Percentiles rank a stretch among this genome's conserved stretches.
phyloP scores from a whole-genome alignment of 2,329 filamentous ascomycete species.

The Colletotrichum tofieldiae region DNA sequence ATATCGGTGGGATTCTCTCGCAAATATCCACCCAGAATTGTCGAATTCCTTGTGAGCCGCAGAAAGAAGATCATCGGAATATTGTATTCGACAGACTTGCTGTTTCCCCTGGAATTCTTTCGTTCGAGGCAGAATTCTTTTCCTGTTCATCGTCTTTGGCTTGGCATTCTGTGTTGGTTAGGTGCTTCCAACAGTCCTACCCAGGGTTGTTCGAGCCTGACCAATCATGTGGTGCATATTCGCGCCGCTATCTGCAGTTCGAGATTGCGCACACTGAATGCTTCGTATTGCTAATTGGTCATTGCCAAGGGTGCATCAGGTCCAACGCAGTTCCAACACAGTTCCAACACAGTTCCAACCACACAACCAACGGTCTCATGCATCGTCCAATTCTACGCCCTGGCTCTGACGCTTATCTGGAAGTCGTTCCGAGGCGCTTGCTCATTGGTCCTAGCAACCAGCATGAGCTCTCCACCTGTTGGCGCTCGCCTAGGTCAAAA shows the following conservation, averaged over 20 bases:
- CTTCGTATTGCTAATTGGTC: neutral
- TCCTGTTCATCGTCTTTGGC: neutral
- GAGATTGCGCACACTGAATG: neutral
- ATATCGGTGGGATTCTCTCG: neutral
- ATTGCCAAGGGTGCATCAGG: neutral
- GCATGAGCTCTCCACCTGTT: neutral
- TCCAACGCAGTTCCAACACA: neutral
- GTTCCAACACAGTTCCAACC: neutral
- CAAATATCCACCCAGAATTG: neutral
- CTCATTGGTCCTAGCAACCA: neutral
- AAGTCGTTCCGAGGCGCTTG: neutral
- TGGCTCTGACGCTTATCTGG: neutral
- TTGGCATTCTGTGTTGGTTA: too few relatives aligned
- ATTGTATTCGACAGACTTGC: neutral
- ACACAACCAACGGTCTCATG: neutral
- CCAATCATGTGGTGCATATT: neutral
- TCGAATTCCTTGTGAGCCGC: neutral
- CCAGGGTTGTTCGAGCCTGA: too few relatives aligned
- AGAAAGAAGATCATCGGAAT: neutral
- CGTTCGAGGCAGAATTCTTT: neutral
- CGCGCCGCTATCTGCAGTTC: constrained; percentile 1
- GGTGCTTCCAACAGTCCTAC: neutral
- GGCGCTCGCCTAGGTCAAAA: neutral
- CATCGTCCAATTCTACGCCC: too few relatives aligned
- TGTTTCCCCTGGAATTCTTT: neutral